phyloP scores from a whole-genome alignment of 1,139 yeast species.

The Maudiozyma humilis region DNA sequence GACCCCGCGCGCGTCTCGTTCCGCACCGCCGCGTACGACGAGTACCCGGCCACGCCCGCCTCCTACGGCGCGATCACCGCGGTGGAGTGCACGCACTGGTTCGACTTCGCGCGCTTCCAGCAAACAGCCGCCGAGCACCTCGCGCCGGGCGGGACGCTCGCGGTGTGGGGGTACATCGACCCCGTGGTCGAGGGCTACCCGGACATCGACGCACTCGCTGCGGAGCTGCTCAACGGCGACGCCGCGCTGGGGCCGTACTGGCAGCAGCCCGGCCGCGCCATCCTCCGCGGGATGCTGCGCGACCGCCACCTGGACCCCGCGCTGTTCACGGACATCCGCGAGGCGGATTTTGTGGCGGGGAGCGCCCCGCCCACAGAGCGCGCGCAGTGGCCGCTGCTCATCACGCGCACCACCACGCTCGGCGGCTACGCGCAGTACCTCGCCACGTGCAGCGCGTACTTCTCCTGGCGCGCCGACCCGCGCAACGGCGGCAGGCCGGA shows the following conservation, averaged over 20 bases:
- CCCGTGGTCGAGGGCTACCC: conserved; percentile 42
- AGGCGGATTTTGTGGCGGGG: conserved; percentile 36
- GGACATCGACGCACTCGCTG: conserved; percentile 34
- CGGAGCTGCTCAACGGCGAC: conserved; percentile 33
- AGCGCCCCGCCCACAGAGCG: conserved; percentile 13
- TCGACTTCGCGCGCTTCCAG: conserved; percentile 48
- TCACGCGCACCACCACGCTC: conserved; percentile 39
- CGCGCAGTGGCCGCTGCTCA: conserved; percentile 32
- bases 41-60: conserved; percentile 29
- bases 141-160: conserved; percentile 54
- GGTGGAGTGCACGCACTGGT: conserved; percentile 80
- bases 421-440: conserved; percentile 42
- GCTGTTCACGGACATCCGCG: conserved; percentile 36
- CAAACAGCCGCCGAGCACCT: conserved; percentile 39
- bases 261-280: conserved; percentile 64
- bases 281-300: conserved; percentile 40
- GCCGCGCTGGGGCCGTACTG: conserved; percentile 60
- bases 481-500: conserved; percentile 20
- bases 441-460: conserved; percentile 64
- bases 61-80: conserved; percentile 54
- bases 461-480: conserved; percentile 45
- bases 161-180: conserved; percentile 75
- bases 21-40: not conserved
- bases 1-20: not conserved
- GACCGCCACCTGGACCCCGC: conserved; percentile 33